Base-by-base conservation (phyloP, 2,329 filamentous ascomycete species). In the Anisogramma anomala region DNA sequence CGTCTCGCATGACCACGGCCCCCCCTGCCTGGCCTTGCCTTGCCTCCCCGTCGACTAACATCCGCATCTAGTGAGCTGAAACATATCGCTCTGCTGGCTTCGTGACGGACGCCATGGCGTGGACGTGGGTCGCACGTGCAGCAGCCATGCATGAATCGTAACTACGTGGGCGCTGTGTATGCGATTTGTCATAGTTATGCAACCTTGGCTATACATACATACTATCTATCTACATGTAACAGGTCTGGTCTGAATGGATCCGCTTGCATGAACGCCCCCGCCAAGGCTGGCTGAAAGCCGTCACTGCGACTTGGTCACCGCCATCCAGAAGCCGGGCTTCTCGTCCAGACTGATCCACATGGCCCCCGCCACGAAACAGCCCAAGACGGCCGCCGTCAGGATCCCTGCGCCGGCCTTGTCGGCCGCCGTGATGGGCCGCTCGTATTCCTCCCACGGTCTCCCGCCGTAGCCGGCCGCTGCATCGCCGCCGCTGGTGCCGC, bases 51-150 rank as follows among this genome's bases (percentile, higher is more conserved):
- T n/a, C 9, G n/a, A 27, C 15, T 33, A 19, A 43, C 22, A 38
- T 54, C 35, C 50, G 26, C 4, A 32, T 3, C 8, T 27, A 60
- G 57, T 40, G 71, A 74, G 47, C 55, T 74, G 3, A 71, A 69
- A 49, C 67, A 72, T 38, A 72, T 72, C 51, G 68, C 67, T 1
- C 52, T 74, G 39, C 68, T 74, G 66, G 58, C 60, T 19, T 70
- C 39, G 58, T 31, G 13, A 15, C 3, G 7, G 26, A 26, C 18
- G 9, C 17, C 13, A 9, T 19, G n/a, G 9, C 3, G 10, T 1
- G 17, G n/a, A 6, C 7, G 14, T 34, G 14, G 6, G 19, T 11
- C 32, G 19, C 8, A 2, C 7, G 15, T 9, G 11, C 10, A 25
- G 23, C 6, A 25, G 11, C 23, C 23, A 11, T 25, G 23, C 6